These are phyloP conservation scores for Fonsecaea multimorphosa DNA, from an alignment of 2,329 filamentous ascomycete genomes.

Conservation along the genomic window DNA sequence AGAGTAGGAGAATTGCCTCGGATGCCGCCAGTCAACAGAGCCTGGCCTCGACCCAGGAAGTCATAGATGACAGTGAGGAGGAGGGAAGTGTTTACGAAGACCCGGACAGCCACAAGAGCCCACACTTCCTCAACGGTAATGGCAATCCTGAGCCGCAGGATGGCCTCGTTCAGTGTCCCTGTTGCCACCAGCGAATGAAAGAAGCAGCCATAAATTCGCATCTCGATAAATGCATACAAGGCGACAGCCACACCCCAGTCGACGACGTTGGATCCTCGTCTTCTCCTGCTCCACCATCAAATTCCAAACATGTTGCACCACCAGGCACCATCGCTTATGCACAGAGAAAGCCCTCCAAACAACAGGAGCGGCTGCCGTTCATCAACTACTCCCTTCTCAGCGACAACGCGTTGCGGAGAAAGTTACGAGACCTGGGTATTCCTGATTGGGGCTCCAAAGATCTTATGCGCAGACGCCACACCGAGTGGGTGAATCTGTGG, in stretches of 20 bases:
- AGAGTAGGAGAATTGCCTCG: conserved; percentile 54
- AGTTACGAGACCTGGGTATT: conserved; percentile 80
- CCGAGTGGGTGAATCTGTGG: conserved; percentile 93
- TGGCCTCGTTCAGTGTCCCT: conserved; percentile 81
- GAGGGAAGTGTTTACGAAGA: conserved; percentile 43
- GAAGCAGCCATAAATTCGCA: conserved; percentile 77
- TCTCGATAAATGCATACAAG: conserved; percentile 69
- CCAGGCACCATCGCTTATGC: conserved; percentile 36
- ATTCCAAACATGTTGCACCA: conserved; percentile 16
- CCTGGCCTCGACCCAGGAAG: conserved; percentile 38
- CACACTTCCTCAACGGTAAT: conserved; percentile 11
- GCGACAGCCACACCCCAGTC: conserved; percentile 28
- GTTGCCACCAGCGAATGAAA: conserved; percentile 82
- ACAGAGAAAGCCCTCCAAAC: conserved; percentile 29
- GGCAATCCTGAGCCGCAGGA: conserved; percentile 60
- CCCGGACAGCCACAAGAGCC: conserved; percentile 30
- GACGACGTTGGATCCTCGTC: conserved; percentile 16
- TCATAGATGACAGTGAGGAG: conserved; percentile 51
- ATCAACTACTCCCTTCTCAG: conserved; percentile 88
- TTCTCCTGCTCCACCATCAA: conserved; percentile 25
- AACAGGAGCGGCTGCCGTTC: conserved; percentile 71
- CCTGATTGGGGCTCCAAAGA: conserved; percentile 70
- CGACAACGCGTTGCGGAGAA: conserved; percentile 77
- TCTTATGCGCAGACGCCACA: conserved; percentile 79
- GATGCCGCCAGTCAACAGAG: conserved; percentile 43